Evolutionary conservation across 2,329 filamentous ascomycete genomes (phyloP).

Genomic region (Neoascochyta sp.): DNA sequence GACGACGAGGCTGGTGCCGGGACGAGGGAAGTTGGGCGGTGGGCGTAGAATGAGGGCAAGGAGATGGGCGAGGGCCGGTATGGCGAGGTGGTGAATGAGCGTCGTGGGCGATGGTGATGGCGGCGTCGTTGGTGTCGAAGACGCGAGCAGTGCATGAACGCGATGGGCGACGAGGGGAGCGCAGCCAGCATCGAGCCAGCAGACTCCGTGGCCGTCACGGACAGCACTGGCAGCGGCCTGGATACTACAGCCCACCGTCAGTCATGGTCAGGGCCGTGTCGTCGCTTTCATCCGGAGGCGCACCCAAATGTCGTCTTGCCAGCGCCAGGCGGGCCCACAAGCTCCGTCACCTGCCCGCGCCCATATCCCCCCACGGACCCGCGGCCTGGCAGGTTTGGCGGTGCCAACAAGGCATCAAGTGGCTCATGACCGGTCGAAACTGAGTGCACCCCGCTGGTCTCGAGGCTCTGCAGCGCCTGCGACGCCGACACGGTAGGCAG

Average conservation of each 20-base stretch:
- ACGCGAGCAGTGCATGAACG: slow-evolving; percentile 48
- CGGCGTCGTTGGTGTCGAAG: slow-evolving; percentile 11
- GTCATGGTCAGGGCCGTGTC: slow-evolving; percentile 24
- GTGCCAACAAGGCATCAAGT: slow-evolving; percentile 45
- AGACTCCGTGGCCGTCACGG: slow-evolving; percentile 57
- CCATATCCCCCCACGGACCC: slow-evolving; percentile 54
- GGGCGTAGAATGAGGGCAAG: slow-evolving; percentile 70
- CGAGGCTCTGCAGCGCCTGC: slow-evolving; percentile 62
- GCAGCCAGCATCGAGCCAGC: slow-evolving; percentile 63
- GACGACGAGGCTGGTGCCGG: slow-evolving; percentile 64
- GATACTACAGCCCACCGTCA: slow-evolving; percentile 48
- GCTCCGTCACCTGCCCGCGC: slow-evolving; percentile 75
- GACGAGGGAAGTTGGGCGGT: slow-evolving; percentile 60
- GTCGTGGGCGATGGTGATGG: slow-evolving; percentile 23
- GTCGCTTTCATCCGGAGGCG: too few species aligned
- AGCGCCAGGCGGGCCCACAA: slow-evolving; percentile 81
- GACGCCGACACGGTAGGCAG: slow-evolving; percentile 74
- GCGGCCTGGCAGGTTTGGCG: slow-evolving; percentile 22
- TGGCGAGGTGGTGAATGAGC: slow-evolving; percentile 61
- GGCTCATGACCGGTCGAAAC: slow-evolving; percentile 47
- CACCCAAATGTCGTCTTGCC: slow-evolving; percentile 86
- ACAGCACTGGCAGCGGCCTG: slow-evolving; percentile 66
- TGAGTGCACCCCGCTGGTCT: slow-evolving; percentile 48
- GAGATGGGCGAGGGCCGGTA: slow-evolving; percentile 59
- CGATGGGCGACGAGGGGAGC: slow-evolving; percentile 48